A percentile compares a stretch with the other conserved stretches of the same genome.
Evolutionary conservation across 1,284 basidiomycete species (phyloP).

Genomic region (Sanguinoderma infundibulare): DNA sequence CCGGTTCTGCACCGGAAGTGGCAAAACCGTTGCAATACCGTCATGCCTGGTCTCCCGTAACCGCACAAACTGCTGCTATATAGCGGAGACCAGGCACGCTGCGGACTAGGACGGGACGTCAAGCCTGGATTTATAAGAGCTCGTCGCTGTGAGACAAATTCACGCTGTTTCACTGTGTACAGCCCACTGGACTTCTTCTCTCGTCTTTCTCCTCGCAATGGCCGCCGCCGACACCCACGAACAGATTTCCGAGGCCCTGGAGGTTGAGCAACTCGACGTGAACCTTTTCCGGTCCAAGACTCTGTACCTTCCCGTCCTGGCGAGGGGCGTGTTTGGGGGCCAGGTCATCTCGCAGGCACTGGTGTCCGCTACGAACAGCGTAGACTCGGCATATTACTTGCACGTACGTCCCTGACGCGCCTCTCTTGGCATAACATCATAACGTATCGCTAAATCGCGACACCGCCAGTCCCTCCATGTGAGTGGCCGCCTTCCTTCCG

Average conservation of each 20-base stretch:
- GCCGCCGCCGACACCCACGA: constrained; percentile 30
- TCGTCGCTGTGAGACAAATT: not conserved
- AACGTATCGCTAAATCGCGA: not conserved
- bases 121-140: not conserved
- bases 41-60: not conserved
- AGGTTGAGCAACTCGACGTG: constrained; percentile 80
- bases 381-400: constrained; percentile 67
- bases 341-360: constrained; percentile 91
- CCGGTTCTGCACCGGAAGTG: not conserved
- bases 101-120: not conserved
- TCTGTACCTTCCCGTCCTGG: constrained; percentile 67
- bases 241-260: constrained; percentile 70
- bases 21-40: not conserved
- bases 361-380: constrained; percentile 78
- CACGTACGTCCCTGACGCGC: constrained; percentile 58
- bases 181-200: not conserved
- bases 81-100: too few relatives aligned
- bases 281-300: constrained; percentile 78
- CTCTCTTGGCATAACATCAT: not conserved
- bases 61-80: not conserved
- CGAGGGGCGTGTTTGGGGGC: constrained; percentile 88
- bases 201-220: not conserved
- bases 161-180: too few relatives aligned
- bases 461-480: constrained; percentile 70
- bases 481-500: constrained; percentile 31